A percentile compares a stretch with the other conserved stretches of the same genome.
Evolutionary conservation across 345 rosid species (phyloP).

Genomic region (Eutrema yunnanense): DNA sequence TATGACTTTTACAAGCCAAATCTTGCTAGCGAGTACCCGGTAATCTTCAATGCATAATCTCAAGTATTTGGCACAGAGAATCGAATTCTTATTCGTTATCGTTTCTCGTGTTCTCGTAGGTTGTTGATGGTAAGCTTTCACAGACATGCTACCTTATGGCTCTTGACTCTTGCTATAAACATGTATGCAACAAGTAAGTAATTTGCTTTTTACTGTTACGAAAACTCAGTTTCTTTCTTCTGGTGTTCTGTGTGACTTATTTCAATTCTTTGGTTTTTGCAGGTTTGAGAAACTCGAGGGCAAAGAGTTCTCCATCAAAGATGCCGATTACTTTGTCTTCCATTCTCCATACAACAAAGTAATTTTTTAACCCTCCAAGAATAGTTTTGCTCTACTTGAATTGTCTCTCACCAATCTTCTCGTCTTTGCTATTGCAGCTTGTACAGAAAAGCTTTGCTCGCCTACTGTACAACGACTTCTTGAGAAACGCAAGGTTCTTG

Average conservation of each 20-base stretch:
- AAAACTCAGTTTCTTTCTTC: neutral
- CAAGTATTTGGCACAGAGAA: neutral
- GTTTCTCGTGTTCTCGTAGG: constrained; percentile 42
- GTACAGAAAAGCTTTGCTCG: constrained; percentile 99
- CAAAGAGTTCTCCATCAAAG: constrained; percentile 71
- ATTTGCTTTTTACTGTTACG: neutral
- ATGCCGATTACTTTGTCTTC: constrained; percentile 78
- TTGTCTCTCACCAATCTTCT: constrained; percentile 10
- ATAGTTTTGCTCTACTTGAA: neutral
- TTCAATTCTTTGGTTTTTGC: constrained; percentile 9
- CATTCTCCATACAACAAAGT: constrained; percentile 99
- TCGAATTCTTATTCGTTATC: neutral
- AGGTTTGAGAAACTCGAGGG: constrained; percentile 87
- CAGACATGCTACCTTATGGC: constrained; percentile 99
- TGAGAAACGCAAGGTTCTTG: constrained; percentile 72
- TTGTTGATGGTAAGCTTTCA: constrained; percentile 98
- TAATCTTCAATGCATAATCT: constrained; percentile 20
- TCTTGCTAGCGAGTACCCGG: constrained; percentile 99
- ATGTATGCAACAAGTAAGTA: constrained; percentile 76
- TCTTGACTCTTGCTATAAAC: constrained; percentile 85
- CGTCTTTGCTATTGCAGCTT: constrained; percentile 55
- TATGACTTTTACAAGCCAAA: constrained; percentile 99
- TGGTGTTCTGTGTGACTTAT: neutral
- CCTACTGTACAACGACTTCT: constrained; percentile 71
- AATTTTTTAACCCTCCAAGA: neutral